Evolutionary conservation across 441 rosid genomes (phyloP), one percentile per base, ranked within the genome.

Genomic region (Melastoma candidum): DNA sequence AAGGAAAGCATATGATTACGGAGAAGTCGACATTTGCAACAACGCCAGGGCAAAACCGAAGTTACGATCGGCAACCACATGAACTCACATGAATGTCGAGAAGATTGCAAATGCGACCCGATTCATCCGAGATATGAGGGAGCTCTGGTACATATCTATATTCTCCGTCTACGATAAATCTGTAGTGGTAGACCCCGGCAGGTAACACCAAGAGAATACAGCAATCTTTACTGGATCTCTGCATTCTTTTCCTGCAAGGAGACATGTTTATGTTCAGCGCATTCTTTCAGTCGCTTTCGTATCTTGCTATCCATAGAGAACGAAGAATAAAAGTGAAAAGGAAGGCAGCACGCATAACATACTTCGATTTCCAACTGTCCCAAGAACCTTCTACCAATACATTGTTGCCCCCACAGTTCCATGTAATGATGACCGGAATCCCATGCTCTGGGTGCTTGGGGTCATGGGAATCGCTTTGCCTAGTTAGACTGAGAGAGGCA

Each of bases 361-460:
- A 84, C 98, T 82, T 85, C 47, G 95, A 77, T 54, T 61, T 73
- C 87, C 97, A 92, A 49, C 73, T 81, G 71, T 92, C 97, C 98
- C 98, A 88, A 43, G 97, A 88, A 55, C 98, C 98, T 77, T 84
- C 86, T 32, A 92, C 83, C 3, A 71, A 71, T 47, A 92, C 98
- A 29, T 84, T 87, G 65, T 71, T 79, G 47, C 98, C 98, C 52
- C 94, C 97, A 63, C 74, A 74, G 67, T 65, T 83, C 98, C 98
- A 92, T 52, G 83, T 80, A 66, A 92, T 81, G 44, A 88, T 49
- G 10, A 66, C 74, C 25, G 98, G 98, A 62, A 92, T 77, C 57
- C 89, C 97, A 62, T 65, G 71, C 74, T 84, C 86, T 2, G 66
- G 51, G 14, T 74, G 74, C 53, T 51, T 59, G 53, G 51, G 72